These are phyloP conservation scores for Lepiota brunneoincarnata DNA, from an alignment of 768 basidiomycete species.

Conservation along the genomic window DNA sequence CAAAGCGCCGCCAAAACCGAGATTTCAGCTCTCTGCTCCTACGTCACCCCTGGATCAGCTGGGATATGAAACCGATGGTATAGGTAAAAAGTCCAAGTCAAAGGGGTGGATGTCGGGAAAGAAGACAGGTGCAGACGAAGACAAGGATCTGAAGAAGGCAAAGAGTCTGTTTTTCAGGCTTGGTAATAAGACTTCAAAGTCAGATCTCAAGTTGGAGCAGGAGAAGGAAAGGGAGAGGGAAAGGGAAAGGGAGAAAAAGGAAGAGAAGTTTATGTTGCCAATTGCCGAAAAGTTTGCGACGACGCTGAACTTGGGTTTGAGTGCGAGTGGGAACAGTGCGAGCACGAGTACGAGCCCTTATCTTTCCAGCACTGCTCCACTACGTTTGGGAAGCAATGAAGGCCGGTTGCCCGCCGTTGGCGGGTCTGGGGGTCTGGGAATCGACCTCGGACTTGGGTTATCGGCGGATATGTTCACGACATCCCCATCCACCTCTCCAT, in stretches of 20 bases:
- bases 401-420: no score
- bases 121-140: constrained; percentile 6
- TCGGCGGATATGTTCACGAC: constrained; percentile 10
- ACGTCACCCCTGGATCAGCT: constrained; percentile 15
- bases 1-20: constrained; percentile 20
- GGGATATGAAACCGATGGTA: constrained; percentile 39
- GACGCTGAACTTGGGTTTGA: constrained; percentile 18
- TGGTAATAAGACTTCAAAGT: constrained; percentile 35
- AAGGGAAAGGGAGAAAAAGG: constrained; percentile 22
- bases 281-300: constrained; percentile 49
- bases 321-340: background rate
- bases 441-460: constrained; percentile 6
- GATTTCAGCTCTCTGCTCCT: constrained; percentile 4
- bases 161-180: constrained; percentile 45
- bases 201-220: constrained; percentile 29
- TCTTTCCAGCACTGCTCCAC: no score
- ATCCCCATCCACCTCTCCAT: background rate
- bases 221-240: constrained; percentile 9
- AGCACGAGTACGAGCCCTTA: no score
- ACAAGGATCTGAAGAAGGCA: constrained; percentile 27
- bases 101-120: constrained; percentile 4
- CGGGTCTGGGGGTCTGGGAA: background rate
- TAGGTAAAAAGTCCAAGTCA: constrained; percentile 23
- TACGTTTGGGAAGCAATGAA: no score
- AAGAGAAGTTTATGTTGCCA: constrained; percentile 26